These are phyloP conservation scores for Arabidopsis hybrid DNA, from an alignment of 441 rosid species.

Conservation along the genomic window DNA sequence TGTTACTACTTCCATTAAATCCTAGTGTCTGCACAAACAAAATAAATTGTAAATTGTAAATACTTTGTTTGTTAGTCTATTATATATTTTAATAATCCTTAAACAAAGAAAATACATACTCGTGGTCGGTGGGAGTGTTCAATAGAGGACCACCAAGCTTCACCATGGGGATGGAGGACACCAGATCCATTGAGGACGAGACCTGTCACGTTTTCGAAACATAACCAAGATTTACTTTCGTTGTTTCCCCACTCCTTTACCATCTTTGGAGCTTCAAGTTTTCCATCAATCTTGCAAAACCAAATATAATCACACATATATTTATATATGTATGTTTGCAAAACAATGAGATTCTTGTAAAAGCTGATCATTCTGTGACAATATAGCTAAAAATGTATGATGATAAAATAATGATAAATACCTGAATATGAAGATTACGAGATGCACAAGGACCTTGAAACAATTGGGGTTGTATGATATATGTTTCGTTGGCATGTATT, in stretches of 20 bases:
- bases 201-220: conserved; percentile 20
- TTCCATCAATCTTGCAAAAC: conserved; percentile 41
- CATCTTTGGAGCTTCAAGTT: conserved; percentile 29
- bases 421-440: conserved; percentile 36
- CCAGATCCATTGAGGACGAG: conserved; percentile 35
- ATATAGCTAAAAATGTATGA: no score
- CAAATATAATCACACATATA: no score
- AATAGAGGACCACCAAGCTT: conserved; percentile 39
- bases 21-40: conserved; percentile 23
- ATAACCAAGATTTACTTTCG: neutral
- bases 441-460: conserved; percentile 43
- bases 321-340: no score
- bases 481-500: conserved; percentile 25
- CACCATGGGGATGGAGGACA: conserved; percentile 40
- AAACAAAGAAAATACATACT: neutral
- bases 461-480: conserved; percentile 31
- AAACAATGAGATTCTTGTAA: no score
- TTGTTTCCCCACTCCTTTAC: conserved; percentile 16
- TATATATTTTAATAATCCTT: neutral
- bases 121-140: conserved; percentile 13
- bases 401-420: neutral
- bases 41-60: neutral
- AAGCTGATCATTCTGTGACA: no score
- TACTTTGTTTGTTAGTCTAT: neutral
- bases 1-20: conserved; percentile 3